These are phyloP conservation scores for Amanita polypyramis DNA, from an alignment of 768 basidiomycete species.

Conservation along the genomic window DNA sequence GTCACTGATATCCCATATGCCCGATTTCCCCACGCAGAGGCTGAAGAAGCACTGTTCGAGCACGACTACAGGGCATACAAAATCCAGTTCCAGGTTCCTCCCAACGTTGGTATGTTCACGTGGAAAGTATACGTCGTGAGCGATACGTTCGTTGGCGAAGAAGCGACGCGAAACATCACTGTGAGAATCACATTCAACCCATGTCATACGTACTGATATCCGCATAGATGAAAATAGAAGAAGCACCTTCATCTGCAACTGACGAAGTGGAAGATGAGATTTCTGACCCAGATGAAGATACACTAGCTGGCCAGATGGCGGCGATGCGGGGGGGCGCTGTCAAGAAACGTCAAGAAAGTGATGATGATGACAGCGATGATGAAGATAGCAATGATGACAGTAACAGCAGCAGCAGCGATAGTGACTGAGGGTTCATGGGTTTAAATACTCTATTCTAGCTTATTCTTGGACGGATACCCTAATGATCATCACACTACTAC, in stretches of 20 bases:
- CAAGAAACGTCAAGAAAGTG: conserved; percentile 45
- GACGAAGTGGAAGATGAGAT: conserved; percentile 79
- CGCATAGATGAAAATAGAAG: conserved; percentile 73
- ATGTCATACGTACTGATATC: too few relatives aligned
- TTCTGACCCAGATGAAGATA: conserved; percentile 96
- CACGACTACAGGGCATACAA: conserved; percentile 76
- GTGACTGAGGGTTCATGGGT: conserved; percentile 16
- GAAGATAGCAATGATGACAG: conserved; percentile 45
- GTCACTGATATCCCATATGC: conserved; percentile 72
- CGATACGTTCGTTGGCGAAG: conserved; percentile 84
- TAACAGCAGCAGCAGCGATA: conserved; percentile 31
- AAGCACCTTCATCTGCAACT: conserved; percentile 50
- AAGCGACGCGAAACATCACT: conserved; percentile 56
- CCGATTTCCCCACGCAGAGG: conserved; percentile 20
- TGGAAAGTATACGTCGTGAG: conserved; percentile 84
- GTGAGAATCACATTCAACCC: too few relatives aligned
- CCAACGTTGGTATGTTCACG: conserved; percentile 69
- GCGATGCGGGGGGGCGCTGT: conserved; percentile 84
- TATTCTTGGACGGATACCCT: background rate
- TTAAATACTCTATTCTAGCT: background rate
- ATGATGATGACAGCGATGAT: conserved; percentile 41
- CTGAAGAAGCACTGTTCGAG: conserved; percentile 14
- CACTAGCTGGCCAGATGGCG: conserved; percentile 95
- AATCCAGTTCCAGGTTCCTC: conserved; percentile 92
- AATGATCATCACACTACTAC: too few relatives aligned